Conservation (phyloP, 176 grass and related monocot genomes). For the Phragmites australis region DNA sequence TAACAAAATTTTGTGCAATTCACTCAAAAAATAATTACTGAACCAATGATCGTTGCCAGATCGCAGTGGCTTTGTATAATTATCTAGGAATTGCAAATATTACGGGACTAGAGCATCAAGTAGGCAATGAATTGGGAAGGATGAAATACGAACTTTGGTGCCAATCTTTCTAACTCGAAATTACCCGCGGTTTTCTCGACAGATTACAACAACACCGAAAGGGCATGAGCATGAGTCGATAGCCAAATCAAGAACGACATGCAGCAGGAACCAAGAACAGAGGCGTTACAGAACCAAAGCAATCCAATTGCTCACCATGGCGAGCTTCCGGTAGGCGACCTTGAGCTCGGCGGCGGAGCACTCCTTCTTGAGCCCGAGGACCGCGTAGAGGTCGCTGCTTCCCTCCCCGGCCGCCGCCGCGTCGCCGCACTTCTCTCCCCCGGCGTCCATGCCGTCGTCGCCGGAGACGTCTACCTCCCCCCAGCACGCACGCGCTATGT, state of each 20-base stretch:
- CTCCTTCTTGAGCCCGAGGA: constrained; percentile 84
- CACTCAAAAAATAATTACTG: neutral
- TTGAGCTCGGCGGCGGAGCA: constrained; percentile 77
- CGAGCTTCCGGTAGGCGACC: constrained; percentile 83
- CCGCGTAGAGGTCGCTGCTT: constrained; percentile 64
- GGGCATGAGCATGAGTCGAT: no score
- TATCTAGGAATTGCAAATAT: neutral
- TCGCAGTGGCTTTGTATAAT: neutral
- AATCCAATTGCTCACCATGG: constrained; percentile 60
- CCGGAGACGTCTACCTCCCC: neutral
- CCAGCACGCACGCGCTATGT: neutral
- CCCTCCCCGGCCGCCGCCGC: constrained; percentile 4
- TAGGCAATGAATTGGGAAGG: neutral
- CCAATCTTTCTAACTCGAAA: constrained; percentile 18
- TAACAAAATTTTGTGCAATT: no score
- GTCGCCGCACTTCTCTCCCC: constrained; percentile 39
- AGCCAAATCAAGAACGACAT: neutral
- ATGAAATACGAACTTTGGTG: constrained; percentile 31
- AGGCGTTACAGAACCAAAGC: neutral
- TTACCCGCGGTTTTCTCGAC: neutral
- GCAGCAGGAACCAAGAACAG: neutral
- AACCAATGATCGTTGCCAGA: neutral
- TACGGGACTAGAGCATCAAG: neutral
- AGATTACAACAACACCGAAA: neutral
- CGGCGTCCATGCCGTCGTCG: constrained; percentile 47